These are phyloP conservation scores for Haplosporangium sp. DNA, from an alignment of 371 early-diverging fungal species.

Conservation along the genomic window DNA sequence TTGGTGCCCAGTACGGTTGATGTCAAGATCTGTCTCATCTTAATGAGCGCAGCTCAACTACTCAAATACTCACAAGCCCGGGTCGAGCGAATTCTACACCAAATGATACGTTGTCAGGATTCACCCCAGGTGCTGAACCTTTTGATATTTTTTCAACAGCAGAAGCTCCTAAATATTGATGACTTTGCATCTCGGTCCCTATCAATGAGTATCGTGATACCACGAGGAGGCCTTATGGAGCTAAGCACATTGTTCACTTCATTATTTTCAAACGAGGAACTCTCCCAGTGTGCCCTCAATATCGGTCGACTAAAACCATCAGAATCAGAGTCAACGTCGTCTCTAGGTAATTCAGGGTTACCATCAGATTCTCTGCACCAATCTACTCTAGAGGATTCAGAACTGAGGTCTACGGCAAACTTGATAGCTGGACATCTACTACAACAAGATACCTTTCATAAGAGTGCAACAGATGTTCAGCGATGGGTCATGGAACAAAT, in stretches of 20 bases:
- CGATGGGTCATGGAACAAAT: slow-evolving; percentile 50
- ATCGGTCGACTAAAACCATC: slow-evolving; percentile 18
- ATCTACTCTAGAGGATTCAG: slow-evolving; percentile 6
- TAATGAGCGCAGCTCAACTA: slow-evolving; percentile 47
- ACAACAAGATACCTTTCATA: slow-evolving; percentile 42
- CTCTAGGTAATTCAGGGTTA: background rate
- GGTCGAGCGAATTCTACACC: slow-evolving; percentile 26
- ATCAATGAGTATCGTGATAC: slow-evolving; percentile 47
- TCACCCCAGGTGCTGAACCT: slow-evolving; percentile 43
- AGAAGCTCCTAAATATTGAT: slow-evolving; percentile 42
- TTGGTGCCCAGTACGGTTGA: slow-evolving; percentile 36
- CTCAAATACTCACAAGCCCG: slow-evolving; percentile 33
- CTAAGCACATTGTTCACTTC: slow-evolving; percentile 24
- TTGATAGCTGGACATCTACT: slow-evolving; percentile 40
- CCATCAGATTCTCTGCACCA: background rate
- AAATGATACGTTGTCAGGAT: slow-evolving; percentile 26
- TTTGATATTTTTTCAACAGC: slow-evolving; percentile 34
- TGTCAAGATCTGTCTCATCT: slow-evolving; percentile 44
- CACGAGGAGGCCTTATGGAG: slow-evolving; percentile 38
- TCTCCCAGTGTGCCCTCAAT: slow-evolving; percentile 36
- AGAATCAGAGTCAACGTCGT: background rate
- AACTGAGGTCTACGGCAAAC: slow-evolving; percentile 43
- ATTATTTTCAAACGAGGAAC: slow-evolving; percentile 31
- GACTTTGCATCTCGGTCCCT: slow-evolving; percentile 46
- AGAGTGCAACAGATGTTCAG: slow-evolving; percentile 43